A percentile compares a stretch with the other conserved stretches of the same genome.
phyloP scores from a whole-genome alignment of 2,329 filamentous ascomycete species.

The Aspergillus phoenicis region DNA sequence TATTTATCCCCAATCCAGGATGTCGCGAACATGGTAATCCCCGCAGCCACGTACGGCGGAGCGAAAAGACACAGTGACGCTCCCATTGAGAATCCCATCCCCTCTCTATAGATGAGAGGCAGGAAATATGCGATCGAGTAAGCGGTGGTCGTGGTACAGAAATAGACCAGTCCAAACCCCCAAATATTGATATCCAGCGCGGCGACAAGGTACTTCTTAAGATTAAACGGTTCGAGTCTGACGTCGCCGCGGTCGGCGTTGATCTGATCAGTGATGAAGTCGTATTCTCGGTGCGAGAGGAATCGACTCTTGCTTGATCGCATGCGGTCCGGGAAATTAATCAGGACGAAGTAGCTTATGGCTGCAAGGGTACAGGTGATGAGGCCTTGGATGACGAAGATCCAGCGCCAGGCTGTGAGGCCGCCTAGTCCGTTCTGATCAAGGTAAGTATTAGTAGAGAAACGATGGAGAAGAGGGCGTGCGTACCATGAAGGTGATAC shows the following conservation, averaged over 20 bases:
- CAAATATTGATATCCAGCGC: slow-evolving; percentile 62
- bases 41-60: slow-evolving; percentile 31
- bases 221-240: slow-evolving; percentile 50
- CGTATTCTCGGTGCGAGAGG: slow-evolving; percentile 53
- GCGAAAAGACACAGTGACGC: slow-evolving; percentile 32
- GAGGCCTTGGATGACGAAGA: slow-evolving; percentile 56
- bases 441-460: too few species aligned
- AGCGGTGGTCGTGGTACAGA: slow-evolving; percentile 21
- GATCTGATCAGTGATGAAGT: slow-evolving; percentile 46
- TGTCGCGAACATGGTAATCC: slow-evolving; percentile 25
- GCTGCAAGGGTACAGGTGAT: slow-evolving; percentile 59
- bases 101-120: slow-evolving; percentile 20
- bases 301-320: slow-evolving; percentile 50
- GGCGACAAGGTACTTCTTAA: slow-evolving; percentile 51
- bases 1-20: slow-evolving; percentile 34
- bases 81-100: slow-evolving; percentile 33
- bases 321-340: slow-evolving; percentile 65
- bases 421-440: too few species aligned
- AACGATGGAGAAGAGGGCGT: background rate
- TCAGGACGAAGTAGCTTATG: slow-evolving; percentile 59
- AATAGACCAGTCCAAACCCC: slow-evolving; percentile 50
- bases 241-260: slow-evolving; percentile 61
- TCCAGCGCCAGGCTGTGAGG: slow-evolving; percentile 67
- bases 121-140: slow-evolving; percentile 25
- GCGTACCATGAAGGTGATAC: slow-evolving; percentile 52